Percentiles rank a stretch among this genome's conserved stretches.
Conservation (phyloP, 2,329 filamentous ascomycete genomes). For the Claviceps quebecensis region DNA sequence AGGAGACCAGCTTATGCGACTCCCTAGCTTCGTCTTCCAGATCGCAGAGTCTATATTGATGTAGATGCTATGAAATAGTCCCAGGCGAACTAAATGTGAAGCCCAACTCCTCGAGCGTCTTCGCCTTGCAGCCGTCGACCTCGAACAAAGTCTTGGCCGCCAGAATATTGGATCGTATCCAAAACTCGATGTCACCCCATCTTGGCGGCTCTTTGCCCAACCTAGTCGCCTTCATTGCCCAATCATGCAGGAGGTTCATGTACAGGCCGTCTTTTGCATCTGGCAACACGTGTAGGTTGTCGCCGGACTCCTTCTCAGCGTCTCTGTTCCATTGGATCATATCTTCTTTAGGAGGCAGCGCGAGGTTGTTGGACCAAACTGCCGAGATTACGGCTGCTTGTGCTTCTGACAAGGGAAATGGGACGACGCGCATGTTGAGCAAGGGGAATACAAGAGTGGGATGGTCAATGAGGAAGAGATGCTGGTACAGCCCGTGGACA, state of each 20-base stretch:
- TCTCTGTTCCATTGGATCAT: conserved; percentile 59
- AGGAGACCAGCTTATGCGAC: no score
- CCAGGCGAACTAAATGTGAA: conserved; percentile 32
- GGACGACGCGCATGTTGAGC: conserved; percentile 72
- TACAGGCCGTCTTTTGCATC: conserved; percentile 44
- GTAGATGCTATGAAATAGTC: neutral
- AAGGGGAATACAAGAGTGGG: conserved; percentile 68
- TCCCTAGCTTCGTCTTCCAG: no score
- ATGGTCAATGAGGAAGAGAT: conserved; percentile 61
- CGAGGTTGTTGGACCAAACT: conserved; percentile 58
- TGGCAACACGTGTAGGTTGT: conserved; percentile 17
- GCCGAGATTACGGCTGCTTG: conserved; percentile 67
- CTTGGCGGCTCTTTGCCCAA: conserved; percentile 52
- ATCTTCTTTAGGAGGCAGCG: conserved; percentile 44
- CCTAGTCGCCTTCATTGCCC: conserved; percentile 36
- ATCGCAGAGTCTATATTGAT: no score
- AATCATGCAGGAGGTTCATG: conserved; percentile 54
- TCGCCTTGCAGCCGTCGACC: conserved; percentile 48
- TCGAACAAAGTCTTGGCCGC: conserved; percentile 62
- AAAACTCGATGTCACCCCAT: conserved; percentile 60
- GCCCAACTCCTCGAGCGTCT: conserved; percentile 56
- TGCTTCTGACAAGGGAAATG: conserved; percentile 66
- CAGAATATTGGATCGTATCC: conserved; percentile 55
- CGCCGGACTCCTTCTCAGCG: conserved; percentile 36
- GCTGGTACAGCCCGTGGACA: conserved; percentile 60